Conservation (phyloP, 1,139 yeast species). For the Candida gigantensis region DNA sequence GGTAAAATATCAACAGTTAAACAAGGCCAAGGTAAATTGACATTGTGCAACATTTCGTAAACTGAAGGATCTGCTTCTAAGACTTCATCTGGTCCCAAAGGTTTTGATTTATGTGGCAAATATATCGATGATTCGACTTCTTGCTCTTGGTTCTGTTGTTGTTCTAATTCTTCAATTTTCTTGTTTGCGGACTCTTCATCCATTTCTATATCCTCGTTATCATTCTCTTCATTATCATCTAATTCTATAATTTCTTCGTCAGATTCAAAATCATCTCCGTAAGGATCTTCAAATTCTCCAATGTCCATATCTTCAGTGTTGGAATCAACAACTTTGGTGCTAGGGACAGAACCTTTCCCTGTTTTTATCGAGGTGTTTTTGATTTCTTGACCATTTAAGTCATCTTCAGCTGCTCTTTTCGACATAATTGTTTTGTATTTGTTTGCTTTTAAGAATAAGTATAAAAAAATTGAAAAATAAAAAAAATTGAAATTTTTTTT, state of each 20-base stretch:
- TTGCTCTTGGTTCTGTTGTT: constrained; percentile 25
- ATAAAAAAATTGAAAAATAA: too few species aligned
- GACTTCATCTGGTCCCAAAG: constrained; percentile 93
- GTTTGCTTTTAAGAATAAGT: background rate
- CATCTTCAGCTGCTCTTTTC: constrained; percentile 55
- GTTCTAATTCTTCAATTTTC: constrained; percentile 33
- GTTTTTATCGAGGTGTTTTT: constrained; percentile 34
- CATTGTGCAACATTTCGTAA: constrained; percentile 94
- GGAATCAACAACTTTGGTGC: constrained; percentile 29
- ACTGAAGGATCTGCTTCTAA: constrained; percentile 96
- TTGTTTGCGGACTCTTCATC: constrained; percentile 30
- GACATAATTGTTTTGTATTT: constrained; percentile 44
- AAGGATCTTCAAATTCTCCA: constrained; percentile 94
- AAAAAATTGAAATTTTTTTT: constrained; percentile 1
- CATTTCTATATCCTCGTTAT: constrained; percentile 57
- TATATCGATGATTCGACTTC: constrained; percentile 52
- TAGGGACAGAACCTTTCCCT: constrained; percentile 29
- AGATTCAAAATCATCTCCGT: constrained; percentile 92
- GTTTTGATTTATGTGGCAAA: constrained; percentile 84
- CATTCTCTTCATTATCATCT: constrained; percentile 68
- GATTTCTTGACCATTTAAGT: constrained; percentile 31
- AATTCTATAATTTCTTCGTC: constrained; percentile 86
- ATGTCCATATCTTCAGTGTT: constrained; percentile 55
- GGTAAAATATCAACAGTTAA: constrained; percentile 87
- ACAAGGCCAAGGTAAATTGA: constrained; percentile 97